Evolutionary conservation across 2,329 filamentous ascomycete genomes (phyloP).

Genomic region (Penicillium sp.): DNA sequence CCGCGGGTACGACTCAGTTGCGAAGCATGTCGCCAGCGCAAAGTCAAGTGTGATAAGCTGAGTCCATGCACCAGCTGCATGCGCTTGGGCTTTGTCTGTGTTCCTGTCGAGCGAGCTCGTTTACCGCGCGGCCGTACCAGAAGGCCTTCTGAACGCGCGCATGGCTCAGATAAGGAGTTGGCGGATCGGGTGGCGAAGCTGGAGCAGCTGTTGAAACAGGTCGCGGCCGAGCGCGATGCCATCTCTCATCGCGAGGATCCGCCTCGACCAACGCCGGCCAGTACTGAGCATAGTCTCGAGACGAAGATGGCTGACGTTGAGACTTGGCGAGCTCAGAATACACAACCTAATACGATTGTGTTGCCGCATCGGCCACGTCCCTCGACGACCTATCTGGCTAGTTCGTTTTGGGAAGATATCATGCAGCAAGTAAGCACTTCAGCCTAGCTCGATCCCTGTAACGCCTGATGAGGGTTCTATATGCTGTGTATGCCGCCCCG

Average conservation of each 20-base stretch:
- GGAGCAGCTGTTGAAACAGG: constrained; percentile 25
- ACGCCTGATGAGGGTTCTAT: background rate
- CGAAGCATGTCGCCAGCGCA: constrained; percentile 35
- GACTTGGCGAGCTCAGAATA: constrained; percentile 8
- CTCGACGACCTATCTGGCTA: constrained; percentile 22
- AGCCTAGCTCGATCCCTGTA: background rate
- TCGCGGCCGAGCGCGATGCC: constrained; percentile 18
- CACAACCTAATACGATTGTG: background rate
- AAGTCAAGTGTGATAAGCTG: constrained; percentile 39
- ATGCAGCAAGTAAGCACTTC: constrained; percentile 27
- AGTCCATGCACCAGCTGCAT: constrained; percentile 36
- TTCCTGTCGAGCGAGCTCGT: constrained; percentile 35
- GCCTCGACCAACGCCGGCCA: background rate
- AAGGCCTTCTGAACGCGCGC: constrained; percentile 15
- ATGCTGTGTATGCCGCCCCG: too few relatives aligned
- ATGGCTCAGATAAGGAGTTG: constrained; percentile 18
- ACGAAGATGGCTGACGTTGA: constrained; percentile 10
- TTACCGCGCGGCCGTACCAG: constrained; percentile 36
- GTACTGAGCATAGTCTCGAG: constrained; percentile 2
- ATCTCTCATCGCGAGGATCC: background rate
- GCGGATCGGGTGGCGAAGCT: constrained; percentile 30
- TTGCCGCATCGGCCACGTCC: constrained; percentile 18
- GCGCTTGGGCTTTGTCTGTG: constrained; percentile 27
- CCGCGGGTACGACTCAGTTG: constrained; percentile 33
- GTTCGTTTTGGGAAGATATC: constrained; percentile 31